Percentiles rank a stretch among this genome's conserved stretches.
These are phyloP conservation scores for Nigrograna mackinnonii DNA, from an alignment of 2,329 filamentous ascomycete genomes.

Conservation along the genomic window DNA sequence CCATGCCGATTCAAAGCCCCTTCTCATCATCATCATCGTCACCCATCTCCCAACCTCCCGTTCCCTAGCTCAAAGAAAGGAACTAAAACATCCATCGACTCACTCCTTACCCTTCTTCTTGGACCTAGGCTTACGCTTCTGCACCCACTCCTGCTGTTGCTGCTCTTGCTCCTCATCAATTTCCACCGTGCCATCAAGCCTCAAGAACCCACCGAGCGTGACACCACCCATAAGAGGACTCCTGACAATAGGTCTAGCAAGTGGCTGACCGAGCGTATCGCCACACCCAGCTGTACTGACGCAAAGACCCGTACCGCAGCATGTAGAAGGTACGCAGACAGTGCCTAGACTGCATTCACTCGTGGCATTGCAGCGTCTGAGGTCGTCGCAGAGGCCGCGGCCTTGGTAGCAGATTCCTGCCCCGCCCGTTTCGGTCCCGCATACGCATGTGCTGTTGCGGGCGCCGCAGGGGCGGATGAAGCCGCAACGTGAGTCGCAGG, in stretches of 20 bases:
- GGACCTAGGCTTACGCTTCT: too few relatives aligned
- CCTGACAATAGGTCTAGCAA: not conserved
- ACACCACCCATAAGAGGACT: not conserved
- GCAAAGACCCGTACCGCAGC: constrained; percentile 20
- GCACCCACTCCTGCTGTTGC: too few relatives aligned
- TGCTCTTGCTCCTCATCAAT: too few relatives aligned
- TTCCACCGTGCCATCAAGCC: too few relatives aligned
- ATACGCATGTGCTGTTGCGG: constrained; percentile 23
- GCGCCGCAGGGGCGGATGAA: constrained; percentile 27
- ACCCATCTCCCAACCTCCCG: too few relatives aligned
- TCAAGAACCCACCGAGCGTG: too few relatives aligned
- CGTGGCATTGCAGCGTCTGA: constrained; percentile 11
- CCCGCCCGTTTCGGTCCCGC: constrained; percentile 22
- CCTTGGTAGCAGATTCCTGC: constrained; percentile 34
- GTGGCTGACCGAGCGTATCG: too few relatives aligned
- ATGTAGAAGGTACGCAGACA: constrained; percentile 21
- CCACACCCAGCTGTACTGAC: constrained; percentile 16
- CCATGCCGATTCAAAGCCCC: too few relatives aligned
- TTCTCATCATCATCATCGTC: too few relatives aligned
- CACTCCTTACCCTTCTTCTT: too few relatives aligned
- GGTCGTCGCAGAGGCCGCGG: constrained; percentile 9
- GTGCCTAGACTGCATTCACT: constrained; percentile 15
- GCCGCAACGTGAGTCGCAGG: constrained; percentile 33
- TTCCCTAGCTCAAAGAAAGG: too few relatives aligned
- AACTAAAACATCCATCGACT: too few relatives aligned